Evolutionary conservation across 2,329 filamentous ascomycete genomes (phyloP).

Genomic region (Cytospora leucostoma): DNA sequence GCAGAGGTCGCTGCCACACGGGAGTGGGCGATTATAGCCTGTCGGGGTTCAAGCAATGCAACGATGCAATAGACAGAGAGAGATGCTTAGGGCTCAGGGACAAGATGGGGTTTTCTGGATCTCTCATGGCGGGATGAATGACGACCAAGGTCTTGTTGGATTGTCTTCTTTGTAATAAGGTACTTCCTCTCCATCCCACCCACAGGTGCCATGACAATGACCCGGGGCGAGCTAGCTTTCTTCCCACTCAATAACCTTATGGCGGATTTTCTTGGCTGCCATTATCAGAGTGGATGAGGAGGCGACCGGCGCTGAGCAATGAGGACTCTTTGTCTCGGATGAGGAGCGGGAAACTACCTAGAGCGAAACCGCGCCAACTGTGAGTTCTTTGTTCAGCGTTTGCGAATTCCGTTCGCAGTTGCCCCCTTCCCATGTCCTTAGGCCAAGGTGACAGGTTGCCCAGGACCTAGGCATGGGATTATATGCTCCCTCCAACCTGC

Average conservation of each 20-base stretch:
- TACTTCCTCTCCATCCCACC: constrained; percentile 24
- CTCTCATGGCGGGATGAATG: constrained; percentile 28
- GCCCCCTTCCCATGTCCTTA: constrained; percentile 1
- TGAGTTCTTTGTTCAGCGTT: constrained; percentile 37
- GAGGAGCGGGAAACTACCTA: constrained; percentile 46
- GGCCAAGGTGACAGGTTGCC: constrained; percentile 23
- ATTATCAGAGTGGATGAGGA: constrained; percentile 28
- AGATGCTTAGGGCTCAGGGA: constrained; percentile 22
- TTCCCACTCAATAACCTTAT: constrained; percentile 32
- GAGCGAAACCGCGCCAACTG: constrained; percentile 31
- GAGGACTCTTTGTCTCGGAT: constrained; percentile 42
- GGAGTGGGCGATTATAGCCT: constrained; percentile 16
- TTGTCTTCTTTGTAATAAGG: constrained; percentile 39
- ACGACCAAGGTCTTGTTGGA: constrained; percentile 32
- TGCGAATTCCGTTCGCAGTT: constrained; percentile 37
- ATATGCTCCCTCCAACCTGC: constrained; percentile 22
- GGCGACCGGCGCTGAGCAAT: constrained; percentile 21
- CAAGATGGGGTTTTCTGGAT: constrained; percentile 18
- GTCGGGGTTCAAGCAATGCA: constrained; percentile 21
- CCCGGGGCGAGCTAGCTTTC: constrained; percentile 16
- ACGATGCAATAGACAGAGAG: background rate
- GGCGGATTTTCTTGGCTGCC: constrained; percentile 23
- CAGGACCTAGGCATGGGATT: constrained; percentile 11
- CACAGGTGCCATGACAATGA: constrained; percentile 32
- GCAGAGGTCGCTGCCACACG: constrained; percentile 21